Evolutionary conservation across 164 flowering plant genomes (phyloP).

Genomic region (Tetrastigma voinierianum): DNA sequence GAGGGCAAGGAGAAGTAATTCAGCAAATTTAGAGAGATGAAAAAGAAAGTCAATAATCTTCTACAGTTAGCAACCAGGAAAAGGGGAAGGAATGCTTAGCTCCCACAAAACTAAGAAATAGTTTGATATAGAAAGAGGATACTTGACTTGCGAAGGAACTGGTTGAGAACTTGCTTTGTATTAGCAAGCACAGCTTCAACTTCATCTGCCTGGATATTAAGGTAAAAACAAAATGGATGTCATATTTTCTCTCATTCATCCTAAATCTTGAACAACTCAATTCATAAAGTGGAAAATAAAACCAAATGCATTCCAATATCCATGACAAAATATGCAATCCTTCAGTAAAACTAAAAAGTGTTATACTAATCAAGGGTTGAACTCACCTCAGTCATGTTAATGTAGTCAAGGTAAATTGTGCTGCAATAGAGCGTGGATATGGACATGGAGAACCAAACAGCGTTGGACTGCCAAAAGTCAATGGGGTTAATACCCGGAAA

Average conservation of each 20-base stretch:
- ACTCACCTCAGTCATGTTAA: slow-evolving; percentile 67
- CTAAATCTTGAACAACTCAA: slow-evolving; percentile 6
- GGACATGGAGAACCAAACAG: slow-evolving; percentile 93
- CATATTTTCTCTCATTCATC: not conserved
- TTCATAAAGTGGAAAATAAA: slow-evolving; percentile 1
- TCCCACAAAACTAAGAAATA: not conserved
- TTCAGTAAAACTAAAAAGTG: not conserved
- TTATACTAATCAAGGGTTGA: not conserved
- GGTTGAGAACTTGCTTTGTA: slow-evolving; percentile 87
- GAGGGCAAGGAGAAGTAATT: too few relatives aligned
- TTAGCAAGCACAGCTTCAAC: slow-evolving; percentile 89
- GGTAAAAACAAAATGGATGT: slow-evolving; percentile 3
- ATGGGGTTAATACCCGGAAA: slow-evolving; percentile 20
- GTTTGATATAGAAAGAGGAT: slow-evolving; percentile 41
- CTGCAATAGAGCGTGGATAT: slow-evolving; percentile 89
- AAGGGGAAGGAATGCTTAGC: slow-evolving; percentile 2
- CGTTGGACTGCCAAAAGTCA: slow-evolving; percentile 66
- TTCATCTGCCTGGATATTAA: slow-evolving; percentile 62
- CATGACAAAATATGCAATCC: not conserved
- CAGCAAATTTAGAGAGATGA: not conserved
- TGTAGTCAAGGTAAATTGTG: slow-evolving; percentile 76
- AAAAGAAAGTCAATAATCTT: not conserved
- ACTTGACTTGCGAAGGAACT: slow-evolving; percentile 91
- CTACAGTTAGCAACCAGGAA: not conserved
- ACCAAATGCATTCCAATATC: not conserved